Evolutionary conservation across 2,329 filamentous ascomycete species (phyloP), one percentile per base, ranked within the genome.

Genomic region (Biscogniauxia mediterranea): DNA sequence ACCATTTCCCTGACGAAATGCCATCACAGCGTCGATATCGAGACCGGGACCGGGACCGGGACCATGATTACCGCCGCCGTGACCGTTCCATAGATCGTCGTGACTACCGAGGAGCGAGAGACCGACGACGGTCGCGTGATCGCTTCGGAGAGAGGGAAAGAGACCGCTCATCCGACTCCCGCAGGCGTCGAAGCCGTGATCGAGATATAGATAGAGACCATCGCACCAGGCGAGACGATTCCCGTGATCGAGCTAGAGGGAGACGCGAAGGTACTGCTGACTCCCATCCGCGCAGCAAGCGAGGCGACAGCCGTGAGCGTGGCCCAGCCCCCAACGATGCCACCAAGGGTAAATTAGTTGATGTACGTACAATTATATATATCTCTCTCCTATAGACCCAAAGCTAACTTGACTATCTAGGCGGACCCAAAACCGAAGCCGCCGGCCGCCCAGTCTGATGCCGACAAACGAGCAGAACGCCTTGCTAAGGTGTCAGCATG

Each of bases 401-500:
- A 56, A 57, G 56, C 68, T 75, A 65, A 51, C 54, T 4, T 32
- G n/a, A 4, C 50, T 13, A 11, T n/a, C 49, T 79, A 90, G 85
- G 71, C 77, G 38, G 63, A 72, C 64, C 80, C 81, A 57, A 89
- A 87, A 71, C 75, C 81, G 52, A 74, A 81, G 68, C 73, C 82
- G 59, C 73, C 81, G 57, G 77, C 80, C 52, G 76, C 77, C 19
- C 87, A 87, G 70, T 81, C 85, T 28, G 90, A 92, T 69, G 85
- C 86, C 63, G 88, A 92, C 55, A 92, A 90, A 72, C 92, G 93
- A 74, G 90, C 89, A 55, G 91, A 94, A 75, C 83, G 91, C 64
- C 81, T 93, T 52, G 91, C 91, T 26, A 93, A 92, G 73, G 78
- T 96, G 26, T 91, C 94, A 74, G 91, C 91, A 60, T 97, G 93